phyloP scores from a whole-genome alignment of 129 eudicot genomes.

The Dittrichia graveolens region DNA sequence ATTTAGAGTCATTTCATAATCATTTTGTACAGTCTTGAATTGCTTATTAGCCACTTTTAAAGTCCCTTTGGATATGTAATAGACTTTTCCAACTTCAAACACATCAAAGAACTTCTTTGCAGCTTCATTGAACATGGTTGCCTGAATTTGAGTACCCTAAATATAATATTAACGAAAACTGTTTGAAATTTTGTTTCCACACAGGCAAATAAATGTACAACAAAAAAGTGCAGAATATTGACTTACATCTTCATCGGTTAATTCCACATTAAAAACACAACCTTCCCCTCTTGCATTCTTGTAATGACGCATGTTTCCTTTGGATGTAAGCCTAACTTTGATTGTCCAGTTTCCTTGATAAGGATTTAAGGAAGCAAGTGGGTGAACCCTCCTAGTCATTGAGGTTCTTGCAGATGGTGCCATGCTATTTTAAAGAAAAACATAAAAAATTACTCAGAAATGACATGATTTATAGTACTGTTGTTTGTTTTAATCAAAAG shows the following conservation, averaged over 20 bases:
- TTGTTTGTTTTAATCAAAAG: not conserved
- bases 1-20: conserved; percentile 93
- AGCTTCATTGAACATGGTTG: conserved; percentile 88
- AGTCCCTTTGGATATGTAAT: conserved; percentile 87
- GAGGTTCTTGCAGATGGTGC: conserved; percentile 90
- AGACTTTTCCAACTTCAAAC: conserved; percentile 88
- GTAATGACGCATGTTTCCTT: conserved; percentile 73
- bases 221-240: not conserved
- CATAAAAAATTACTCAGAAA: not conserved
- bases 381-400: conserved; percentile 82
- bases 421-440: conserved; percentile 42
- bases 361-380: conserved; percentile 88
- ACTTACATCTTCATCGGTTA: conserved; percentile 96
- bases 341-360: conserved; percentile 97
- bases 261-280: conserved; percentile 85
- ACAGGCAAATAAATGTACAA: not conserved
- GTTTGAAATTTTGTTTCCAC: not conserved
- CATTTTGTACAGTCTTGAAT: conserved; percentile 84
- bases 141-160: conserved; percentile 98
- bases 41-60: conserved; percentile 91
- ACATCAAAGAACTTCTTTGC: conserved; percentile 84
- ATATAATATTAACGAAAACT: not conserved
- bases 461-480: not conserved
- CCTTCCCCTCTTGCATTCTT: conserved; percentile 89
- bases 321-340: conserved; percentile 76